A percentile compares a stretch with the other conserved stretches of the same genome.
Conservation (phyloP, 2,329 filamentous ascomycete species). For the Fusarium odoratissimum region DNA sequence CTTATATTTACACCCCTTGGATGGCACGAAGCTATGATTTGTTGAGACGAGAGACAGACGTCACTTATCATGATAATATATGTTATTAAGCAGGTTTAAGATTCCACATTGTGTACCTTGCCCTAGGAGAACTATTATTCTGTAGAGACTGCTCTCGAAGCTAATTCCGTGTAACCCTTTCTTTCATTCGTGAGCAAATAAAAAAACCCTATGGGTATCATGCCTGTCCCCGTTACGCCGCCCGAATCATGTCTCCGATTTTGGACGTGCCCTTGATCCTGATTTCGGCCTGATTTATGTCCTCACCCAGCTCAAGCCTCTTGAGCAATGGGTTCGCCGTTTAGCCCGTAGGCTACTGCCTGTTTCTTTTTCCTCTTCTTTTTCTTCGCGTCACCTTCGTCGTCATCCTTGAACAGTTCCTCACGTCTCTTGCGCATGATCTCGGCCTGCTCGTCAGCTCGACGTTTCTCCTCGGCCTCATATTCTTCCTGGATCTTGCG, state of each 20-base stretch:
- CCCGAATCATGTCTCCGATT: conserved; percentile 22
- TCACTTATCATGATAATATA: neutral
- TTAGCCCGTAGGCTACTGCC: conserved; percentile 51
- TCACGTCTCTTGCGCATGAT: conserved; percentile 61
- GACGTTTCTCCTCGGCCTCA: conserved; percentile 56
- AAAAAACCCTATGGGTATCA: conserved; percentile 46
- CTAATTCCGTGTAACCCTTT: conserved; percentile 11
- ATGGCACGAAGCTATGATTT: neutral
- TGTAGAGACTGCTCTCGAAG: conserved; percentile 33
- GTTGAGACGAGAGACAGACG: neutral
- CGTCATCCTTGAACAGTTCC: conserved; percentile 60
- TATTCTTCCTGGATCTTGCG: conserved; percentile 59
- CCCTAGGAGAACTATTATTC: conserved; percentile 17
- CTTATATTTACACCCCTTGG: neutral
- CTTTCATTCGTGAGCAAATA: conserved; percentile 24
- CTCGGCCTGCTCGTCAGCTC: conserved; percentile 61
- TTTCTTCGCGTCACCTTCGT: conserved; percentile 47
- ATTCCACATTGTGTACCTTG: neutral
- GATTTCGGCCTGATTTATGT: conserved; percentile 11
- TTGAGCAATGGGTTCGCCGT: conserved; percentile 51
- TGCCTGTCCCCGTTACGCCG: conserved; percentile 39
- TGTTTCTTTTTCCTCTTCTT: conserved; percentile 52
- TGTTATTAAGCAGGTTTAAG: neutral
- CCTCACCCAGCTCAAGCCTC: conserved; percentile 31
- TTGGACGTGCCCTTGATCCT: conserved; percentile 8